These are phyloP conservation scores for Hammondia hammondi DNA, from an alignment of 169 alveolate species.

Conservation along the genomic window DNA sequence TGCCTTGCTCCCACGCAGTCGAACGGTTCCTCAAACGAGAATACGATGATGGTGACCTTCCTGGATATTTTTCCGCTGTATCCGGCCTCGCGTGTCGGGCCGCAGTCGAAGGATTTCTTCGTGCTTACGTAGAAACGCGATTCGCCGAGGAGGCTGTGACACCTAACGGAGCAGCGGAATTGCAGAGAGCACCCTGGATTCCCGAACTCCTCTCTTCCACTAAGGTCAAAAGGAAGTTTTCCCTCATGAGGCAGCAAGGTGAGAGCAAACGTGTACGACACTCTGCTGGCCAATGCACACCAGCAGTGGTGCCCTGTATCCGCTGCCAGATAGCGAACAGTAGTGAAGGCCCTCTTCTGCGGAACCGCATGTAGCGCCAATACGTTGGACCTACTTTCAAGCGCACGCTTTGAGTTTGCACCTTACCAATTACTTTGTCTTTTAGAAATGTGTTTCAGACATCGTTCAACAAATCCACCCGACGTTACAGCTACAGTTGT, in stretches of 20 bases:
- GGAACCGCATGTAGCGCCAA: no score
- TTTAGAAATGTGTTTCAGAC: no score
- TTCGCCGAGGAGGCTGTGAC: background rate
- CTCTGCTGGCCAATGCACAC: no score
- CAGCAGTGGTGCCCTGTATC: no score
- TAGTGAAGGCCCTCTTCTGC: no score
- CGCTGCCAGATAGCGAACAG: no score
- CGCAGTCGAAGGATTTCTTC: background rate
- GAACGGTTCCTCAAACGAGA: background rate
- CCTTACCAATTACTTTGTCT: no score
- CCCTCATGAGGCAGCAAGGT: background rate
- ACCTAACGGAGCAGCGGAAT: background rate
- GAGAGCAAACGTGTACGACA: background rate
- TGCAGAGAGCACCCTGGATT: background rate
- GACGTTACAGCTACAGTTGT: no score
- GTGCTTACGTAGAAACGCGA: background rate
- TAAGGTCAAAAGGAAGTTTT: background rate
- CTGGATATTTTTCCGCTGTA: background rate
- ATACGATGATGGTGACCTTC: background rate
- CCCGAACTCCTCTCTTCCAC: background rate
- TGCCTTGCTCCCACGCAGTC: background rate
- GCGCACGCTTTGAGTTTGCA: no score
- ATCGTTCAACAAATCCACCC: no score
- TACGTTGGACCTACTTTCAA: no score
- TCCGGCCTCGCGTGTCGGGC: constrained; percentile 30